Evolutionary conservation across 768 basidiomycete species (phyloP).

Genomic region (Cyclocybe cylindracea): DNA sequence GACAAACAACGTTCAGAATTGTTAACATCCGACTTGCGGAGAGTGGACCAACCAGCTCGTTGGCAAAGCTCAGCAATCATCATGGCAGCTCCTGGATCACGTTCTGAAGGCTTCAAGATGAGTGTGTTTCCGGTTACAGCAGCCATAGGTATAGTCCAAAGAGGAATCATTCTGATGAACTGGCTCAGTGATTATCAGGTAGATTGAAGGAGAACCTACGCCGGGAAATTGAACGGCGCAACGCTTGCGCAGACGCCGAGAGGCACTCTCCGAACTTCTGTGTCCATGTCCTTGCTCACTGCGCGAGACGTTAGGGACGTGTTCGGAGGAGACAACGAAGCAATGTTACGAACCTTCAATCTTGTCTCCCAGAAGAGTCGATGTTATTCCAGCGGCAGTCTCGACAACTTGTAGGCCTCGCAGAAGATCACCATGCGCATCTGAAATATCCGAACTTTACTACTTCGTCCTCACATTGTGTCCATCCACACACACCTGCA

Average conservation of each 20-base stretch:
- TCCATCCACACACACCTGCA: slow-evolving; percentile 49
- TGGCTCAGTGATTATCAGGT: slow-evolving; percentile 1
- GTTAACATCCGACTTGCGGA: too few species aligned
- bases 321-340: not conserved
- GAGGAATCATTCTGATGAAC: slow-evolving; percentile 80
- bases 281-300: slow-evolving; percentile 98
- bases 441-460: slow-evolving; percentile 34
- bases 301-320: not conserved
- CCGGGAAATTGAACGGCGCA: slow-evolving; percentile 90
- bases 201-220: slow-evolving; percentile 46
- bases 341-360: slow-evolving; percentile 68
- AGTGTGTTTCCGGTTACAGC: slow-evolving; percentile 91
- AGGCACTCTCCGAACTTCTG: slow-evolving; percentile 79
- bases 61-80: slow-evolving; percentile 95
- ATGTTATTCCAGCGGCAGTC: slow-evolving; percentile 78
- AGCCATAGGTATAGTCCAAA: slow-evolving; percentile 95
- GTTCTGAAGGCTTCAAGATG: slow-evolving; percentile 93
- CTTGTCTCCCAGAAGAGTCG: slow-evolving; percentile 86
- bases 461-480: not conserved
- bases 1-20: not conserved
- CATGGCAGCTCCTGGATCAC: slow-evolving; percentile 96
- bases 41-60: slow-evolving; percentile 58
- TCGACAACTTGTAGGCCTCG: slow-evolving; percentile 91
- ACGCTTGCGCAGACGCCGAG: slow-evolving; percentile 88
- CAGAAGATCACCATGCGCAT: slow-evolving; percentile 93